These are phyloP conservation scores for Yamadazyma sp. DNA, from an alignment of 805 yeast genomes.

Conservation along the genomic window DNA sequence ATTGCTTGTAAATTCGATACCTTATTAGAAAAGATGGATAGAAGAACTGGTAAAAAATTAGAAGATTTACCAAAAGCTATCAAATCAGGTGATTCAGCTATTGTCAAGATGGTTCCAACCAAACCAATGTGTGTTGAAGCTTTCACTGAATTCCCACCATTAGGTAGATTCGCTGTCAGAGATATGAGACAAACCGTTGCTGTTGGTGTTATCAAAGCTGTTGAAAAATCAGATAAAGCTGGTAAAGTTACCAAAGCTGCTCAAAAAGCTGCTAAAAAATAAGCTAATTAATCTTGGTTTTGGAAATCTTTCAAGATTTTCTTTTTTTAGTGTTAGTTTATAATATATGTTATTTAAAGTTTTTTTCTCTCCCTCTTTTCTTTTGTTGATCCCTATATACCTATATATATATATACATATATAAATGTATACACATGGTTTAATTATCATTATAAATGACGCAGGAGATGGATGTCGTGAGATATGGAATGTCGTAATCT, in stretches of 20 bases:
- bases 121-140: slow-evolving; percentile 45
- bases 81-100: slow-evolving; percentile 28
- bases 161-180: slow-evolving; percentile 70
- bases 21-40: slow-evolving; percentile 61
- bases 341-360: slow-evolving; percentile 8
- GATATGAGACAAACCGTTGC: slow-evolving; percentile 99
- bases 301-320: slow-evolving; percentile 5
- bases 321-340: slow-evolving; percentile 11
- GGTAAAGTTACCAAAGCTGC: slow-evolving; percentile 51
- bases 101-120: slow-evolving; percentile 42
- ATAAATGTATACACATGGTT: too few species aligned
- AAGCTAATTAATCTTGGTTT: slow-evolving; percentile 20
- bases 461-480: too few species aligned
- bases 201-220: slow-evolving; percentile 94
- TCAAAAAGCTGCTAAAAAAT: slow-evolving; percentile 46
- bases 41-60: slow-evolving; percentile 51
- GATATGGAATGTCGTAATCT: too few species aligned
- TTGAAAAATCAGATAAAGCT: slow-evolving; percentile 46
- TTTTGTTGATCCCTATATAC: too few species aligned
- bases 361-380: too few species aligned
- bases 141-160: slow-evolving; percentile 44
- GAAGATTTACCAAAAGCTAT: slow-evolving; percentile 23
- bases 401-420: too few species aligned
- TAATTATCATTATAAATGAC: too few species aligned
- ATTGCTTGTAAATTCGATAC: slow-evolving; percentile 1